phyloP scores from a whole-genome alignment of 2,329 filamentous ascomycete species.

The Pestalotiopsis sp. region DNA sequence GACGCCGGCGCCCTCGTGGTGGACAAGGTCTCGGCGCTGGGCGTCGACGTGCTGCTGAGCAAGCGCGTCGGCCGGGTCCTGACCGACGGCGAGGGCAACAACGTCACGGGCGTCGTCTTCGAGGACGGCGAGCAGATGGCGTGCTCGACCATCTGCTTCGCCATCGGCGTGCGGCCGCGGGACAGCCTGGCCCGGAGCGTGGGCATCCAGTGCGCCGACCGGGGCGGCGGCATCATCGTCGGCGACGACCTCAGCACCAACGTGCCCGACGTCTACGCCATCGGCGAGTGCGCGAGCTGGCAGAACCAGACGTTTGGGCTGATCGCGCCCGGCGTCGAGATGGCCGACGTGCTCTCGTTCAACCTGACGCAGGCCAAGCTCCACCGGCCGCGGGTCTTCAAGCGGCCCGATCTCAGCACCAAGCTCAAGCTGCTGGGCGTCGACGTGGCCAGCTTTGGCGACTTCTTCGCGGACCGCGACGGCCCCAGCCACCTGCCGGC shows the following conservation, averaged over 20 bases:
- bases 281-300: conserved; percentile 92
- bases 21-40: conserved; percentile 76
- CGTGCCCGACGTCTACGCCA: conserved; percentile 73
- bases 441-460: conserved; percentile 89
- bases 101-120: conserved; percentile 73
- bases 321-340: conserved; percentile 86
- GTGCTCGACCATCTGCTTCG: conserved; percentile 84
- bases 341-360: conserved; percentile 89
- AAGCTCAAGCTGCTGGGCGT: conserved; percentile 89
- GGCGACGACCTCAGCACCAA: conserved; percentile 69
- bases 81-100: conserved; percentile 60
- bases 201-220: conserved; percentile 70
- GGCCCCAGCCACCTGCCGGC: conserved; percentile 75
- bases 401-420: conserved; percentile 83
- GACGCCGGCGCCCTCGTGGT: conserved; percentile 82
- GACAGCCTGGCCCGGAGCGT: conserved; percentile 73
- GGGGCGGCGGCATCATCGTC: conserved; percentile 76
- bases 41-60: conserved; percentile 76
- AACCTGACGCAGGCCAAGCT: conserved; percentile 83
- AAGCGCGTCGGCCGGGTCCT: conserved; percentile 74
- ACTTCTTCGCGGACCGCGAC: conserved; percentile 88
- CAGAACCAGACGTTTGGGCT: conserved; percentile 83
- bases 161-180: conserved; percentile 79
- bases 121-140: conserved; percentile 78
- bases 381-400: conserved; percentile 70